phyloP scores from a whole-genome alignment of 2,329 filamentous ascomycete genomes.

The Aureobasidium sp. region DNA sequence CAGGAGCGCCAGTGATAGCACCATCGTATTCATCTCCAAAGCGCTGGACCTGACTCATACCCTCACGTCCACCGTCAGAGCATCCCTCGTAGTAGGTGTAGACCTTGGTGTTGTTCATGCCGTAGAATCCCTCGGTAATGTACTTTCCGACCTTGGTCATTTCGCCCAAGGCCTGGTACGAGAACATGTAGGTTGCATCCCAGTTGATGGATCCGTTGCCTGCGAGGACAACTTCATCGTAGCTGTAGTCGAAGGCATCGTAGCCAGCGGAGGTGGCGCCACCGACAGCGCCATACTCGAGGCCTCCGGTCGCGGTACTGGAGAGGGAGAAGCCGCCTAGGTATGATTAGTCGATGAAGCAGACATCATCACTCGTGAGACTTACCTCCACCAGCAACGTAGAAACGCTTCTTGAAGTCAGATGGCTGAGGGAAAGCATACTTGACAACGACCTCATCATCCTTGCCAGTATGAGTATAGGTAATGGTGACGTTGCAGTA shows the following conservation, averaged over 20 bases:
- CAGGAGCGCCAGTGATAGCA: slow-evolving; percentile 41
- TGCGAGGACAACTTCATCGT: slow-evolving; percentile 27
- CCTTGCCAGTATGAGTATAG: slow-evolving; percentile 38
- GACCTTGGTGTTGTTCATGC: slow-evolving; percentile 23
- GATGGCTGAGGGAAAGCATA: slow-evolving; percentile 39
- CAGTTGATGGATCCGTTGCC: slow-evolving; percentile 47
- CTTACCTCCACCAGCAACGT: slow-evolving; percentile 27
- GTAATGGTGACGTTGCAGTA: slow-evolving; percentile 21
- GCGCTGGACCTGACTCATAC: slow-evolving; percentile 45
- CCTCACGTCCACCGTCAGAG: slow-evolving; percentile 47
- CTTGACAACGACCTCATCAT: slow-evolving; percentile 30
- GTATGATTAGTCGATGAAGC: neutral
- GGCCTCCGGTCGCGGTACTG: slow-evolving; percentile 31
- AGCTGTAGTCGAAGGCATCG: slow-evolving; percentile 38
- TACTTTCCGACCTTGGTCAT: slow-evolving; percentile 44
- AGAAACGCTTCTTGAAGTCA: slow-evolving; percentile 40
- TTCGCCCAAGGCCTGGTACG: slow-evolving; percentile 47
- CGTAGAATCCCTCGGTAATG: slow-evolving; percentile 37
- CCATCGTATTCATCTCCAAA: slow-evolving; percentile 45
- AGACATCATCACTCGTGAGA: neutral
- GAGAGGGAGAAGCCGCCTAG: slow-evolving; percentile 38
- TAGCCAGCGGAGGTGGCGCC: slow-evolving; percentile 47
- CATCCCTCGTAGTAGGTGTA: slow-evolving; percentile 50
- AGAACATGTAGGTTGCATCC: slow-evolving; percentile 45
- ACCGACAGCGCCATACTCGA: slow-evolving; percentile 40